Evolutionary conservation across 148 eudicot genomes (phyloP), one percentile per base, ranked within the genome.

Genomic region (Heliosperma pusillum): DNA sequence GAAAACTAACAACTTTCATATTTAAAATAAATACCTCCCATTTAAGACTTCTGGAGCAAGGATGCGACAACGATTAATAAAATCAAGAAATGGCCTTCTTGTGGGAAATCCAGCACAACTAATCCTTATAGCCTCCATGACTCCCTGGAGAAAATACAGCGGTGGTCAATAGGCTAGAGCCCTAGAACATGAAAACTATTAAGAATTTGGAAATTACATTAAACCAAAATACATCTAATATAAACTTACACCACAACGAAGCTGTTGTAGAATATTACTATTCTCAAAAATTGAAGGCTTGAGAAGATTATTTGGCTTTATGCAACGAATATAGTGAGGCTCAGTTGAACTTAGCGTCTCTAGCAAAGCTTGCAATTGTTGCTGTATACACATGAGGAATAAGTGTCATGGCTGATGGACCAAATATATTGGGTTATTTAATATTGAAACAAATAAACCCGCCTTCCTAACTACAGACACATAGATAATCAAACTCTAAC

Each of bases 41-140:
- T 85, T 77, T 59, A 77, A 72, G 83, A 87, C 83, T 77, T 87
- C 87, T 77, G 97, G 93, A 58, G 87, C 92, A 72, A 95, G 92
- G 79, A 95, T 79, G 56, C 88, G 79, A 79, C 90, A 95, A 73
- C 97, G 96, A 47, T 74, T 65, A 59, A 89, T 66, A 62, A 95
- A 95, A 73, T 92, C 98, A 74, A 83, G 81, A 80, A 92, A 95
- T 58, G 80, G 79, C 82, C 88, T 92, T 80, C 96, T 86, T 25
- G 98, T 95, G 73, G 97, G 98, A 79, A 78, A 95, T 74, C 98
- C 97, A 79, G 97, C 97, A 77, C 96, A 90, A 80, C 98, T 95
- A 80, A 95, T 95, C 81, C 98, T 90, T 77, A 95, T 95, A 74
- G 98, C 98, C 82, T 95, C 98, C 98, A 92, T 86, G 76, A 95